Percentiles rank a stretch among this genome's conserved stretches.
Evolutionary conservation across 306 rosid genomes (phyloP).

Genomic region (Ziziphus jujuba): DNA sequence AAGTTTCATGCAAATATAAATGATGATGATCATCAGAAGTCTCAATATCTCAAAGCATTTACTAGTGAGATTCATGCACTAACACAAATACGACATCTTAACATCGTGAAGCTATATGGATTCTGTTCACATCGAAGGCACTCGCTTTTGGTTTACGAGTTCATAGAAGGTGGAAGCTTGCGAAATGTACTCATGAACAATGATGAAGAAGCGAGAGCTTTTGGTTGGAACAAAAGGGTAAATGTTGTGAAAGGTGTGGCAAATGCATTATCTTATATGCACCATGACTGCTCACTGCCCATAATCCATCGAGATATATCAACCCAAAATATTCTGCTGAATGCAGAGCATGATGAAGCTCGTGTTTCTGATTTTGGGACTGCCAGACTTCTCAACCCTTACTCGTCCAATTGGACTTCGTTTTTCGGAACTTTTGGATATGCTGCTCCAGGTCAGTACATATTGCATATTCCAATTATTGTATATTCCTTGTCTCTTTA

Average conservation of each 20-base stretch:
- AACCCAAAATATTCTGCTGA: slow-evolving; percentile 19
- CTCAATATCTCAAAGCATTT: background rate
- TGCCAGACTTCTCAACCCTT: slow-evolving; percentile 8
- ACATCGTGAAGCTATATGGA: slow-evolving; percentile 19
- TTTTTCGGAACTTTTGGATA: slow-evolving; percentile 26
- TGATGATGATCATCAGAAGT: background rate
- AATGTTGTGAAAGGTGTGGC: slow-evolving; percentile 16
- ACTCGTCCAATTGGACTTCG: slow-evolving; percentile 13
- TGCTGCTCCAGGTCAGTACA: slow-evolving; percentile 12
- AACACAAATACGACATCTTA: slow-evolving; percentile 17
- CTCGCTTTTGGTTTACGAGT: slow-evolving; percentile 17
- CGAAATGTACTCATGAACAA: background rate
- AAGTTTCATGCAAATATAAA: background rate
- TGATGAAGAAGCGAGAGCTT: slow-evolving; percentile 9
- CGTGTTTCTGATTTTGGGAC: slow-evolving; percentile 20
- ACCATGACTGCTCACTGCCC: slow-evolving; percentile 17
- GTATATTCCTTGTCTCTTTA: background rate
- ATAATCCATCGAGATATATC: slow-evolving; percentile 17
- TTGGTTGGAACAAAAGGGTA: slow-evolving; percentile 22
- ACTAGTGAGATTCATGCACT: slow-evolving; percentile 14
- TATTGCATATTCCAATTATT: background rate
- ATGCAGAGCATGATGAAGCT: slow-evolving; percentile 1
- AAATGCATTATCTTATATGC: too few species aligned
- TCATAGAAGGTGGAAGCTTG: slow-evolving; percentile 20
- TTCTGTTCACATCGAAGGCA: slow-evolving; percentile 7